Conservation (phyloP, 257 asterid genomes). For the Nicotiana obtusifolia region DNA sequence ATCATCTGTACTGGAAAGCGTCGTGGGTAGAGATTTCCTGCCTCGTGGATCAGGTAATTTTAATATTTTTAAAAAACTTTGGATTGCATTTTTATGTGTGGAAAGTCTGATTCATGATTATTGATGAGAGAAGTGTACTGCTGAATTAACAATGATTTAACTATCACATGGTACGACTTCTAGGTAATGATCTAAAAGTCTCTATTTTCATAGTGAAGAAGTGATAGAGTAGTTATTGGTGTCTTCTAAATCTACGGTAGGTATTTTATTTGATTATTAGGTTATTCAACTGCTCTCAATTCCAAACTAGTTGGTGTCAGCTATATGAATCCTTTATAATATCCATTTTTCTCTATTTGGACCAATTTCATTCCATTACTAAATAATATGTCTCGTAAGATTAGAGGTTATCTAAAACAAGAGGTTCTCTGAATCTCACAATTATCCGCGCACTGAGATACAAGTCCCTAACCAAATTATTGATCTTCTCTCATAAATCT, state of each 20-base stretch:
- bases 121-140: neutral
- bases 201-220: neutral
- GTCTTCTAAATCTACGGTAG: neutral
- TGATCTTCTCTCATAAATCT: neutral
- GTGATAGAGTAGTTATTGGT: neutral
- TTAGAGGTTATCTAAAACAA: neutral
- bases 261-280: too few relatives aligned
- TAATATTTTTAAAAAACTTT: neutral
- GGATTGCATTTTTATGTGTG: neutral
- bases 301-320: neutral
- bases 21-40: slow-evolving; percentile 91
- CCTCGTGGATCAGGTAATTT: slow-evolving; percentile 98
- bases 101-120: neutral
- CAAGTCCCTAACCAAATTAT: neutral
- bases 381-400: neutral
- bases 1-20: slow-evolving; percentile 95
- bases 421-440: neutral
- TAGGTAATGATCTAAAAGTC: neutral
- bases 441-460: neutral
- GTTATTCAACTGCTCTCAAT: neutral
- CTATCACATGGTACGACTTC: neutral
- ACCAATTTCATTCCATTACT: neutral
- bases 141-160: neutral
- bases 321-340: neutral
- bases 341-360: neutral